phyloP scores from a whole-genome alignment of 305 asterid species.

The Fraxinus latifolia region DNA sequence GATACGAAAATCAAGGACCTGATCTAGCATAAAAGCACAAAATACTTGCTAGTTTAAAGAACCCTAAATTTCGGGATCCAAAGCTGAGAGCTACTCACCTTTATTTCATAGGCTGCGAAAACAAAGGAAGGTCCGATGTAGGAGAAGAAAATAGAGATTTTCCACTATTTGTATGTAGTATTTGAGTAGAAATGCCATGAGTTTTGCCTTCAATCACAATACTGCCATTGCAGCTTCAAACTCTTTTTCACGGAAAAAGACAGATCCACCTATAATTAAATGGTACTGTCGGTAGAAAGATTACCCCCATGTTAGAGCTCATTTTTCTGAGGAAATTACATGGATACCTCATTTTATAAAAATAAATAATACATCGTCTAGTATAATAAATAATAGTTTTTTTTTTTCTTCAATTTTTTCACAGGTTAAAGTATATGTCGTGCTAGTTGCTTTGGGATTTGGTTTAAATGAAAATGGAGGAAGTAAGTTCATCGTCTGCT shows the following conservation, averaged over 20 bases:
- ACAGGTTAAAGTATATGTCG: too few species aligned
- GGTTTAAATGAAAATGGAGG: too few species aligned
- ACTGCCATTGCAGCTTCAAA: not conserved
- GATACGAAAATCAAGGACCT: constrained; percentile 12
- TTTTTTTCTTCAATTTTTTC: too few species aligned
- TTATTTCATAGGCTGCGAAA: constrained; percentile 21
- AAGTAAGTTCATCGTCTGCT: too few species aligned
- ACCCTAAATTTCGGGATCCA: constrained; percentile 34
- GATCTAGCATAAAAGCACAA: not conserved
- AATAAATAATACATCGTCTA: too few species aligned
- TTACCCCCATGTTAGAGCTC: not conserved
- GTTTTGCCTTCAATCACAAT: not conserved
- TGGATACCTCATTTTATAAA: too few species aligned
- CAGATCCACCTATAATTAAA: not conserved
- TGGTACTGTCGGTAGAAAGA: not conserved
- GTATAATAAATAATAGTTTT: too few species aligned
- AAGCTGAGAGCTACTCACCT: constrained; percentile 22
- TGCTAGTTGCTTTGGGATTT: too few species aligned
- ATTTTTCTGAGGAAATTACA: too few species aligned
- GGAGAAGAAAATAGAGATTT: constrained; percentile 4
- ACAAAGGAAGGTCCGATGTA: constrained; percentile 24
- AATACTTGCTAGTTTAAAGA: not conserved
- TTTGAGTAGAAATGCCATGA: not conserved
- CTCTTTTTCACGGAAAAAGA: not conserved
- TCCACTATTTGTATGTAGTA: not conserved